Base-by-base conservation (phyloP, 495 filamentous ascomycete species). In the Letharia lupina region DNA sequence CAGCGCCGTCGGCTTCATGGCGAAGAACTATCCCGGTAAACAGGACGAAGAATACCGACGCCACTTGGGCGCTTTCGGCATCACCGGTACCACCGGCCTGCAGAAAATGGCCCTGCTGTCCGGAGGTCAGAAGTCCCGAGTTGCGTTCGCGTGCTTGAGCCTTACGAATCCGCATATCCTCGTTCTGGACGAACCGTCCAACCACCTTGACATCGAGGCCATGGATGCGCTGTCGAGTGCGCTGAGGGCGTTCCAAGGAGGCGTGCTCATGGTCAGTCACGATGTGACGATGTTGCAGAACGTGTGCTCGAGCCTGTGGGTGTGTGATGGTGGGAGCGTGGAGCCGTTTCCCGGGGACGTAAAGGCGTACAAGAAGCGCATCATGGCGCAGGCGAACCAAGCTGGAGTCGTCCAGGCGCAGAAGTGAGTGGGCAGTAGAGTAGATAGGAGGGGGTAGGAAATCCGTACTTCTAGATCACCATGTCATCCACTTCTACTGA, bases 211-310 rank as follows among this genome's bases (percentile, higher is more conserved):
- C 85, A 97, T 99, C 71, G 94, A 99, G 75, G 94, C 95, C 65
- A 99, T 99, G 94, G 94, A 99, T 78, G 94, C 95, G 15, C 77
- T 99, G 20, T 84, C 88, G 1, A 84, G 87, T 48, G 94, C 95
- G 35, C 82, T 99, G 60, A 81, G 84, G 69, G 84, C 86, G 66
- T 99, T 98, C 76, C 82, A 95, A 77, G 94, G 94, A 54, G 94
- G 94, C 69, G 93, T 98, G 68, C 80, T 99, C 62, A 98, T 99
- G 93, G 94, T 99, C 50, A 94, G 90, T 65, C 94, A 99, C 86
- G 94, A 99, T 75, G 95, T 99, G 45, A 98, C 95, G 0, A 98
- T 98, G 93, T 75, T 98, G 73, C 91, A 94, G 80, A 96, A 88
- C 66, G 94, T 99, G 23, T 99, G 94, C 75, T 91, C 80, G 41